A percentile compares a stretch with the other conserved stretches of the same genome.
Evolutionary conservation across 2,329 filamentous ascomycete species (phyloP).

Genomic region (Colletotrichum simmondsii): DNA sequence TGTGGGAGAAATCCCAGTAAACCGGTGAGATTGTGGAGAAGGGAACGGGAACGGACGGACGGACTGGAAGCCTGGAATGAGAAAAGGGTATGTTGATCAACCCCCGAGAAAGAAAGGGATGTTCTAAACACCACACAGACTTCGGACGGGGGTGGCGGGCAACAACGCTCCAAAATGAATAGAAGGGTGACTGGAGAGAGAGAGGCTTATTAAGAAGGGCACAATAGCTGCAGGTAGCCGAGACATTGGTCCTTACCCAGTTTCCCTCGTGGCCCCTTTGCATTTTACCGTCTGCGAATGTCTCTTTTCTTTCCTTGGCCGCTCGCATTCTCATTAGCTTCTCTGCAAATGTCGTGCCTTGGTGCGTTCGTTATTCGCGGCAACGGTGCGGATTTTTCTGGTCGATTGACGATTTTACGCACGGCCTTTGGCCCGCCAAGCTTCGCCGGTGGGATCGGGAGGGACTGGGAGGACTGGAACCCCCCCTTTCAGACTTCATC

Average conservation of each 20-base stretch:
- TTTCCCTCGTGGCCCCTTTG: not conserved
- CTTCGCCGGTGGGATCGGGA: not conserved
- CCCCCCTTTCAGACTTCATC: not conserved
- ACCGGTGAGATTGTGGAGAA: not conserved
- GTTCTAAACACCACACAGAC: not conserved
- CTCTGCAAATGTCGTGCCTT: not conserved
- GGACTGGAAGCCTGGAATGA: not conserved
- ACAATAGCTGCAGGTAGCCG: slow-evolving; percentile 31
- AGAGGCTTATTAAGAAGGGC: not conserved
- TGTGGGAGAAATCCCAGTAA: not conserved
- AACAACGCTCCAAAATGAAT: not conserved
- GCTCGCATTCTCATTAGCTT: not conserved
- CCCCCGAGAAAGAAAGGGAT: not conserved
- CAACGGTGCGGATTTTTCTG: not conserved
- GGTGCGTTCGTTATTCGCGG: not conserved
- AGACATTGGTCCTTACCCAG: slow-evolving; percentile 20
- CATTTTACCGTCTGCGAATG: not conserved
- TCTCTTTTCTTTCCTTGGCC: not conserved
- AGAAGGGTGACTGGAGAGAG: not conserved
- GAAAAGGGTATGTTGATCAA: not conserved
- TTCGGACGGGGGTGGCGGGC: not conserved
- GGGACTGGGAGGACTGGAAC: slow-evolving; percentile 5
- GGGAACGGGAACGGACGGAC: not conserved
- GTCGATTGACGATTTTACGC: not conserved
- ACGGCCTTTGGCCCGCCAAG: slow-evolving; percentile 15